Conservation (phyloP, 352 stramenopile genomes). For the Elongisporangium prolatum region DNA sequence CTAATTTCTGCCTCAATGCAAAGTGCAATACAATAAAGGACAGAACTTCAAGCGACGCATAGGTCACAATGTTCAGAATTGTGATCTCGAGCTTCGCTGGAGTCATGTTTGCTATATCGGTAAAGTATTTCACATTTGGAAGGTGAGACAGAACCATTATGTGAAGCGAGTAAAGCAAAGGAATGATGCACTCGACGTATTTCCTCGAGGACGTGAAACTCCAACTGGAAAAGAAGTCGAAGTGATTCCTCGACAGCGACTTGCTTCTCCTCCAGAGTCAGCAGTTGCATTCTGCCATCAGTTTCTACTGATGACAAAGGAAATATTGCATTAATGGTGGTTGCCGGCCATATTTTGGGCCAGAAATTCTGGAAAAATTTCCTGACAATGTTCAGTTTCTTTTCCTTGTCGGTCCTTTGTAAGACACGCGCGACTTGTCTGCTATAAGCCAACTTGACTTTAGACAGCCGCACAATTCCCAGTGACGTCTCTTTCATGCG, state of each 20-base stretch:
- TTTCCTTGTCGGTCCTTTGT: no score
- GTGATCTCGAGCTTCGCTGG: constrained; percentile 2
- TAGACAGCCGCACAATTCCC: no score
- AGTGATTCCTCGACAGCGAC: not conserved
- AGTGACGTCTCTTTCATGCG: no score
- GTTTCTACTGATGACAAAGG: no score
- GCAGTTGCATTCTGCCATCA: not conserved
- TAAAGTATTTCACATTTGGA: constrained; percentile 14
- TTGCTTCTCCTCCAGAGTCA: not conserved
- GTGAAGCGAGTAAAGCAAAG: constrained; percentile 19
- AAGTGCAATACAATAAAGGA: constrained; percentile 14
- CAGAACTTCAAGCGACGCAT: constrained; percentile 14
- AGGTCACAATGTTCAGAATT: constrained; percentile 13
- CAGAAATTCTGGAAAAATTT: no score
- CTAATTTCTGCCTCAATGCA: constrained; percentile 15
- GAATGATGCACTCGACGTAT: constrained; percentile 24
- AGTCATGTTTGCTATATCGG: constrained; percentile 10
- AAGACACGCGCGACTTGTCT: no score
- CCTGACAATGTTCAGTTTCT: no score
- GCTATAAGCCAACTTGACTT: no score
- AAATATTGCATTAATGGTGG: no score
- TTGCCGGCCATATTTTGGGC: not conserved
- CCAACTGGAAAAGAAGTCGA: not conserved
- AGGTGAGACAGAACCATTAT: constrained; percentile 9
- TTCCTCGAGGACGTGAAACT: constrained; percentile 1